Conservation (phyloP, 108 stramenopile genomes). For the Nitzschia sp. region DNA sequence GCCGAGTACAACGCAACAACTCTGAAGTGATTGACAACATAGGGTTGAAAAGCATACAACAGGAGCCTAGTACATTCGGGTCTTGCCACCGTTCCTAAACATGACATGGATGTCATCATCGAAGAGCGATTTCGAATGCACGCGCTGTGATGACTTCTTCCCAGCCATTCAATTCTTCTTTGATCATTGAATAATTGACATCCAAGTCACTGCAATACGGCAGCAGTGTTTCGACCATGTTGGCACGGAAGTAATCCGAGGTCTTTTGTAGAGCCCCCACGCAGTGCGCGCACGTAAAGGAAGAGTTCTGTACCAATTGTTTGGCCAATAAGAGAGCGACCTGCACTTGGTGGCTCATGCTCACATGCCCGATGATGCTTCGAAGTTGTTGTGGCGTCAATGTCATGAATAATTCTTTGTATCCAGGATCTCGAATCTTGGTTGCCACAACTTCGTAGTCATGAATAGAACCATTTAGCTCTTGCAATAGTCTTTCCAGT, state of each 20-base stretch:
- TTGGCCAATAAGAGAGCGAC: constrained; percentile 36
- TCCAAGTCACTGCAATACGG: constrained; percentile 40
- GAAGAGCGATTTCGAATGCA: constrained; percentile 8
- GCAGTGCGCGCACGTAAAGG: constrained; percentile 39
- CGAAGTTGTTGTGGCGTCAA: constrained; percentile 33
- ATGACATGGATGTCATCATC: background rate
- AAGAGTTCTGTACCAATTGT: background rate
- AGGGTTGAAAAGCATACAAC: background rate
- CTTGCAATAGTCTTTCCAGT: constrained; percentile 28
- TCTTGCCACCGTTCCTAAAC: no score
- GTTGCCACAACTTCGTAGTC: constrained; percentile 32
- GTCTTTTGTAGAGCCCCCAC: constrained; percentile 31
- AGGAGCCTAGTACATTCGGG: no score
- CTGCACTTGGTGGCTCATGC: constrained; percentile 36
- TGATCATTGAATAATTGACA: constrained; percentile 15
- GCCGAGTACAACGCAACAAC: constrained; percentile 11
- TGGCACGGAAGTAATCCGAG: constrained; percentile 33
- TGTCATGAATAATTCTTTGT: constrained; percentile 19
- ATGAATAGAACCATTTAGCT: constrained; percentile 33
- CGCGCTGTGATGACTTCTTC: constrained; percentile 25
- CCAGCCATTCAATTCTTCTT: constrained; percentile 39
- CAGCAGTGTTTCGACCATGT: constrained; percentile 38
- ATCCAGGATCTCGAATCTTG: constrained; percentile 21
- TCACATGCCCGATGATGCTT: constrained; percentile 32
- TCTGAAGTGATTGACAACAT: background rate